Percentiles rank a stretch among this genome's conserved stretches.
Evolutionary conservation across 495 filamentous ascomycete species (phyloP).

Genomic region (Extremus antarcticus): DNA sequence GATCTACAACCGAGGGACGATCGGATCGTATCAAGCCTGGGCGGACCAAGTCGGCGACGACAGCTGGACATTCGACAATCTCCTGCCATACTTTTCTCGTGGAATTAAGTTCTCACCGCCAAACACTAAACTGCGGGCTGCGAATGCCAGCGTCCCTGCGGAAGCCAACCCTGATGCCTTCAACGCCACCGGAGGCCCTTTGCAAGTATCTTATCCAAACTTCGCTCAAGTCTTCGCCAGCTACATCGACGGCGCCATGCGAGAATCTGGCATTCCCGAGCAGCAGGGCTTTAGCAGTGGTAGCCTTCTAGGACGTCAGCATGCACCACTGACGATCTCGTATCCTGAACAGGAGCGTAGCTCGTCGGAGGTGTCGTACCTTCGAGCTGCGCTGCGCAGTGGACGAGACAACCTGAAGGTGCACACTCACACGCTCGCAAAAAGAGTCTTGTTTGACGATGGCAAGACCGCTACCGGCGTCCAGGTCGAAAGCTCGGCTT

Average conservation of each 20-base stretch:
- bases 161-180: no score
- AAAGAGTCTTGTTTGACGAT: conserved; percentile 36
- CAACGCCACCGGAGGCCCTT: no score
- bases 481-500: conserved; percentile 27
- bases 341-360: conserved; percentile 27
- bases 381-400: conserved; percentile 31
- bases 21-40: conserved; percentile 41
- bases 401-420: conserved; percentile 24
- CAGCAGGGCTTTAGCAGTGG: conserved; percentile 29
- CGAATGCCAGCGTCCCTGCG: no score
- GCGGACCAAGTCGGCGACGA: conserved; percentile 45
- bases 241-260: conserved; percentile 35
- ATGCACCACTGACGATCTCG: conserved; percentile 28
- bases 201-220: conserved; percentile 41
- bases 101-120: no score
- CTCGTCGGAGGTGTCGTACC: no score
- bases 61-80: no score
- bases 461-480: conserved; percentile 41
- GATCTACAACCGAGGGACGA: conserved; percentile 33
- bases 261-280: conserved; percentile 23
- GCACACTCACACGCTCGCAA: conserved; percentile 33
- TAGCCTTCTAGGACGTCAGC: conserved; percentile 24
- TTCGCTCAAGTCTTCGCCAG: no score
- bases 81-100: no score
- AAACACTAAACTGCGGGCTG: no score